Evolutionary conservation across 129 eudicot genomes (phyloP).

Genomic region (Centrapalus pauciflorus): DNA sequence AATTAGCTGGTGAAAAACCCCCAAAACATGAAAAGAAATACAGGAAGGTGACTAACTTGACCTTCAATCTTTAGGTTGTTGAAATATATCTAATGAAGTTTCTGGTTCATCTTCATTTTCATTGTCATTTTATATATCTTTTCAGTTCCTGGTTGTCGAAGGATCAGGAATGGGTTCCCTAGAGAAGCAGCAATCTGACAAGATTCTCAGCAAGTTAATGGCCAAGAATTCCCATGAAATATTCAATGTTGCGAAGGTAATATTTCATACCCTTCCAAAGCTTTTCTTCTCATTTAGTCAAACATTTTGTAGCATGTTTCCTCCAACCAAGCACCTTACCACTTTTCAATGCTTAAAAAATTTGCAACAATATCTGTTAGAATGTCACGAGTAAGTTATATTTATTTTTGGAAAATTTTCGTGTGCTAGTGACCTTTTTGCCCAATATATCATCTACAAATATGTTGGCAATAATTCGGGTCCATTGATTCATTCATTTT

Average conservation of each 20-base stretch:
- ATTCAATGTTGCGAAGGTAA: slow-evolving; percentile 77
- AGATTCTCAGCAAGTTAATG: slow-evolving; percentile 72
- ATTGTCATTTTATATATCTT: neutral
- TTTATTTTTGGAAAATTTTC: too few relatives aligned
- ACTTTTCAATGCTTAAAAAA: too few relatives aligned
- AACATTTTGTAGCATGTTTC: too few relatives aligned
- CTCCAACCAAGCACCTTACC: too few relatives aligned
- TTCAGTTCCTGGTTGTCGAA: slow-evolving; percentile 78
- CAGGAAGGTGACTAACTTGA: slow-evolving; percentile 60
- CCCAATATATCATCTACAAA: too few relatives aligned
- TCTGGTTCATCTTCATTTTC: neutral
- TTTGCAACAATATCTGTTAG: too few relatives aligned
- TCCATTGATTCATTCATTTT: too few relatives aligned
- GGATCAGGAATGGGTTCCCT: slow-evolving; percentile 84
- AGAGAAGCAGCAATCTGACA: slow-evolving; percentile 84
- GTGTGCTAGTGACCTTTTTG: too few relatives aligned
- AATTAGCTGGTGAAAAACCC: slow-evolving; percentile 85
- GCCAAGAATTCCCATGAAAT: slow-evolving; percentile 69
- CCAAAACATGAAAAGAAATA: slow-evolving; percentile 84
- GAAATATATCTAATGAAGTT: neutral
- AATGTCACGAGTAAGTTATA: too few relatives aligned
- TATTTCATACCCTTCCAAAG: neutral
- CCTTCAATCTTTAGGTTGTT: neutral
- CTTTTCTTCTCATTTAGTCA: neutral
- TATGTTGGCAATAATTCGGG: too few relatives aligned